Evolutionary conservation across 78 protist genomes (phyloP), one percentile per base, ranked within the genome.

Genomic region (Cavenderia fasciculata): DNA sequence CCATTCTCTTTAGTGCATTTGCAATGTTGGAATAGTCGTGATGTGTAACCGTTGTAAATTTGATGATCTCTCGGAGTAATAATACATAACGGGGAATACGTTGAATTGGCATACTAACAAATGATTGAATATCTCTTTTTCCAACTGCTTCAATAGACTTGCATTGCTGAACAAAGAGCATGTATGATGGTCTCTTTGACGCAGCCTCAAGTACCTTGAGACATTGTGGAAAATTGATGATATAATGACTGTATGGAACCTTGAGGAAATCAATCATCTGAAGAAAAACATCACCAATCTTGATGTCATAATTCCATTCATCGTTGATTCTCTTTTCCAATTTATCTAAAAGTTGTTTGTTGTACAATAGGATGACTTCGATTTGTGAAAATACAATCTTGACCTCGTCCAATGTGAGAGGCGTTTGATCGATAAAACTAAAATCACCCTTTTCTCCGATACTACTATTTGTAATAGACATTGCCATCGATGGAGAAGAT

Each of bases 101-200:
- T 31, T 86, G 93, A 43, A 86, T 69, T n/a, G 93, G 93, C 87
- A 78, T 78, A 52, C 76, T 65, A 51, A 78, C 87, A 56, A 78
- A 78, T 38, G 87, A 78, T 38, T 78, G 87, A 16, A 78, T 16
- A 40, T 78, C 87, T n/a, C 87, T 47, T 27, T 25, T 62, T 44
- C 57, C 87, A 18, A 78, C 87, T 18, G 34, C 57, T 0, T 71
- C 61, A 8, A 63, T 49, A 21, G 59, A 40, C 27, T 65, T 62
- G 40, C 87, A 78, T n/a, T 78, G 63, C 69, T 61, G 74, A 40
- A 65, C 47, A 31, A 78, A 78, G 6, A 52, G 33, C 44, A 65
- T 57, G 51, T 29, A 78, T 2, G 87, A 62, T 23, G 87, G 75
- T 65, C 87, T 33, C 10, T 78, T 78, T 3, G 57, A 38, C 27